Conservation (phyloP, 805 yeast species). For the Metschnikowia shivogae region DNA sequence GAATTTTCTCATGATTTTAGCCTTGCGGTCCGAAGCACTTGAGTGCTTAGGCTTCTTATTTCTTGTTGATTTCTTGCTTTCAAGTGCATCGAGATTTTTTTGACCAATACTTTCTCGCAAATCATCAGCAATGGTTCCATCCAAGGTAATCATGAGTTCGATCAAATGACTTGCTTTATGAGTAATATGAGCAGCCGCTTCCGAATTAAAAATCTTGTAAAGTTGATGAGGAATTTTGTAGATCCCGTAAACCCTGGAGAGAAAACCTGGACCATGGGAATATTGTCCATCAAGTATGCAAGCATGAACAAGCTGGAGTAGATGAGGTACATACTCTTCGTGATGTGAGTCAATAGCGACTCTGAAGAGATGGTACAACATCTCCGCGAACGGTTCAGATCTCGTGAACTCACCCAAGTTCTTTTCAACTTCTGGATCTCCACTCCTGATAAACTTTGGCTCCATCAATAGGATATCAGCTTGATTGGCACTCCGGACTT, state of each 20-base stretch:
- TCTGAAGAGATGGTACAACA: slow-evolving; percentile 55
- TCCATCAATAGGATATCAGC: slow-evolving; percentile 38
- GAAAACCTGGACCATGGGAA: slow-evolving; percentile 11
- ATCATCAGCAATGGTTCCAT: slow-evolving; percentile 46
- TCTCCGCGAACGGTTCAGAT: slow-evolving; percentile 49
- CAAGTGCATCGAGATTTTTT: slow-evolving; percentile 46
- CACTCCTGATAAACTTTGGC: slow-evolving; percentile 40
- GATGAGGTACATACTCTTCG: slow-evolving; percentile 52
- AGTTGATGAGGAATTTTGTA: slow-evolving; percentile 40
- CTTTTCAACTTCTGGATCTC: slow-evolving; percentile 29
- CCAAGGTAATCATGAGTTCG: slow-evolving; percentile 47
- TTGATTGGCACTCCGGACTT: slow-evolving; percentile 29
- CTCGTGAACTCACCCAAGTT: slow-evolving; percentile 49
- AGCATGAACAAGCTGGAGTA: slow-evolving; percentile 70
- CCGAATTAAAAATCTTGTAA: slow-evolving; percentile 31
- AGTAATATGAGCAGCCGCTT: slow-evolving; percentile 45
- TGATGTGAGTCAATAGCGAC: slow-evolving; percentile 47
- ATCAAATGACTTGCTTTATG: slow-evolving; percentile 42
- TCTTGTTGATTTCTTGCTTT: slow-evolving; percentile 28
- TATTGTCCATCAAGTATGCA: slow-evolving; percentile 48
- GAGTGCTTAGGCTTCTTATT: slow-evolving; percentile 47
- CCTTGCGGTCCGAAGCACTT: slow-evolving; percentile 60
- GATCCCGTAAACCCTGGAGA: slow-evolving; percentile 47
- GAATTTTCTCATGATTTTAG: slow-evolving; percentile 58
- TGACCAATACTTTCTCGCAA: slow-evolving; percentile 57